A percentile compares a stretch with the other conserved stretches of the same genome.
phyloP scores from a whole-genome alignment of 352 stramenopile species.

The Phytophthora fragariaefolia region DNA sequence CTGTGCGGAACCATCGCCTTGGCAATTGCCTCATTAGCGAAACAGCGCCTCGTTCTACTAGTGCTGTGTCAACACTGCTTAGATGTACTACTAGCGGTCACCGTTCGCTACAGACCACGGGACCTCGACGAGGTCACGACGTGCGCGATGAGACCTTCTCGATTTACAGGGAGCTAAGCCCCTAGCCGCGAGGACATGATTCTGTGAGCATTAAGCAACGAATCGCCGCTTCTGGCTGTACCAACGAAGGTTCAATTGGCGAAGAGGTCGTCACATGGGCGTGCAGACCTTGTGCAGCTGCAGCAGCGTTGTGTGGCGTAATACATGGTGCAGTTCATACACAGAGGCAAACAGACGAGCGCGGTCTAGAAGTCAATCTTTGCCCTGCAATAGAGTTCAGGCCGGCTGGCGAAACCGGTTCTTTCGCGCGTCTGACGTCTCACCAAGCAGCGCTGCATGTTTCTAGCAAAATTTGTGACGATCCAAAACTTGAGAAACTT shows the following conservation, averaged over 20 bases:
- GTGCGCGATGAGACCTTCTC: not conserved
- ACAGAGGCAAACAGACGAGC: not conserved
- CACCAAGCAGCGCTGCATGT: conserved; percentile 14
- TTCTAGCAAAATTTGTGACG: conserved; percentile 6
- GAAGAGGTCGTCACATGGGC: conserved; percentile 10
- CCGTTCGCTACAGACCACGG: not conserved
- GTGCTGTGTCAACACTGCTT: no score
- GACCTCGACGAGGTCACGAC: no score
- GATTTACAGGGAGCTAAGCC: not conserved
- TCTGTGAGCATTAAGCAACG: conserved; percentile 6
- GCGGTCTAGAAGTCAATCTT: not conserved
- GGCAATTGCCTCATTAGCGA: no score
- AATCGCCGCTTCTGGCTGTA: not conserved
- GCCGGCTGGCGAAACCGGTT: conserved; percentile 12
- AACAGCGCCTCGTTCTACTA: no score
- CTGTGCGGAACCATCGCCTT: no score
- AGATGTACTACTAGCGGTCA: conserved; percentile 7
- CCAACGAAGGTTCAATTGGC: not conserved
- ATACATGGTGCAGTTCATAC: no score
- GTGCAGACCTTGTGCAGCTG: conserved; percentile 2
- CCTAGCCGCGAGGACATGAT: not conserved
- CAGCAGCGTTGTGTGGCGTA: conserved; percentile 20
- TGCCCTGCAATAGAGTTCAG: not conserved
- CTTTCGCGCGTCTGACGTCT: conserved; percentile 21
- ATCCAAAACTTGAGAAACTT: no score